A percentile compares a stretch with the other conserved stretches of the same genome.
phyloP scores from a whole-genome alignment of 139 green algal species.

The Coelastrella sp. region DNA sequence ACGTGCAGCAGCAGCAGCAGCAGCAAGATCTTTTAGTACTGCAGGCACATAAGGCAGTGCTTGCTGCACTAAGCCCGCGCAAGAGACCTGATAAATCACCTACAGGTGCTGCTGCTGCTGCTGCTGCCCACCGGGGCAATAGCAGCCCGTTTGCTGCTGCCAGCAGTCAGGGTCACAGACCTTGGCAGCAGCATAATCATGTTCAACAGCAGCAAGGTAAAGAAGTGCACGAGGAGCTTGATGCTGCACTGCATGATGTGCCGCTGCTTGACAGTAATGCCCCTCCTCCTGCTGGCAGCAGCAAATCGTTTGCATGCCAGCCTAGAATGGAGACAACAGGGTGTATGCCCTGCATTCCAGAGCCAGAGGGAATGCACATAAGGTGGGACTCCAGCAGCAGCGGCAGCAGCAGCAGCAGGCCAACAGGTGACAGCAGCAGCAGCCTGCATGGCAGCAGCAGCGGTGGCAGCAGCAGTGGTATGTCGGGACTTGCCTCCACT shows the following conservation, averaged over 20 bases:
- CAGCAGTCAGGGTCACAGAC: too few relatives aligned
- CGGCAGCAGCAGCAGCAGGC: background rate
- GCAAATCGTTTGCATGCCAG: background rate
- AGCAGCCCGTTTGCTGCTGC: background rate
- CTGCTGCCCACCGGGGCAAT: background rate
- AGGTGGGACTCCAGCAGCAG: constrained; percentile 35
- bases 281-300: background rate
- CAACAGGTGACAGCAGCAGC: too few relatives aligned
- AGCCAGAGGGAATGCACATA: background rate
- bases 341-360: background rate
- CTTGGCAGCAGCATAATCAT: background rate
- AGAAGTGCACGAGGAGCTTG: background rate
- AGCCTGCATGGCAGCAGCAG: too few relatives aligned
- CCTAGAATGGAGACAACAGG: constrained; percentile 32
- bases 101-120: background rate
- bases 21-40: background rate
- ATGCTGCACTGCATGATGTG: background rate
- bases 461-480: background rate
- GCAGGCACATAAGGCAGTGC: background rate
- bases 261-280: background rate
- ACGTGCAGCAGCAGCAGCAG: constrained; percentile 9
- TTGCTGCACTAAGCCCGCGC: background rate
- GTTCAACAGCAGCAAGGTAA: background rate
- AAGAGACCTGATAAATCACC: background rate
- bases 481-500: background rate